Evolutionary conservation across 495 filamentous ascomycete genomes (phyloP).

Genomic region (Penicillium silybi): DNA sequence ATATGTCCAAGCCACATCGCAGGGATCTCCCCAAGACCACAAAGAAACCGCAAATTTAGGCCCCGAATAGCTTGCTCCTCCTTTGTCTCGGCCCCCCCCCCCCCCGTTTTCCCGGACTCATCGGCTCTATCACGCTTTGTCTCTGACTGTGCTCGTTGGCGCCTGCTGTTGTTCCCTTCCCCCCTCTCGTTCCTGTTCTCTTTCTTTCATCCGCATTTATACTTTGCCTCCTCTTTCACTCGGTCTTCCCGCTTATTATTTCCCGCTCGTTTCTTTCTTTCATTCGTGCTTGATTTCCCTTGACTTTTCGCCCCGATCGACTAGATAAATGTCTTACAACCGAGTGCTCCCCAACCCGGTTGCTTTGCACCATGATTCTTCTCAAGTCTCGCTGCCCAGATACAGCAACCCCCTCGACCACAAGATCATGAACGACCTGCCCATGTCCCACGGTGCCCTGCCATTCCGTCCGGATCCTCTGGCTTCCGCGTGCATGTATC

Average conservation of each 20-base stretch:
- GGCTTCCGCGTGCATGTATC: conserved; percentile 15
- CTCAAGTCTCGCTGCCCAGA: conserved; percentile 28
- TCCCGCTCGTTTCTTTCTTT: conserved; percentile 13
- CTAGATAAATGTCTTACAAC: conserved; percentile 52
- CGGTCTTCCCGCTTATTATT: conserved; percentile 9
- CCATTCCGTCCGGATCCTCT: conserved; percentile 9
- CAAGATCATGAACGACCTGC: conserved; percentile 47
- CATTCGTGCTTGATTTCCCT: background rate
- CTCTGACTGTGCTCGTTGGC: background rate
- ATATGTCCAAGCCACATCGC: conserved; percentile 22
- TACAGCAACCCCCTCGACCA: conserved; percentile 44
- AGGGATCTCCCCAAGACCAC: conserved; percentile 16
- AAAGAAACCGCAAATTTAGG: conserved; percentile 22
- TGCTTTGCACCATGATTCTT: conserved; percentile 43
- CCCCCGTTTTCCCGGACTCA: background rate
- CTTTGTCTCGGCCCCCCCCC: conserved; percentile 24
- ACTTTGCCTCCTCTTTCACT: conserved; percentile 11
- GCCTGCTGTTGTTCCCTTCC: conserved; percentile 8
- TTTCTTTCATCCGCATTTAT: conserved; percentile 13
- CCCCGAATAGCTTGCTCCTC: background rate
- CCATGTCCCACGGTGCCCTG: conserved; percentile 16
- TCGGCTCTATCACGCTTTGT: background rate
- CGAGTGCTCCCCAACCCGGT: conserved; percentile 51
- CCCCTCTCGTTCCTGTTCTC: conserved; percentile 12
- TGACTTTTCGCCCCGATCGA: conserved; percentile 4